A percentile compares a stretch with the other conserved stretches of the same genome.
These are phyloP conservation scores for Coprinellus micaceus DNA, from an alignment of 768 basidiomycete genomes.

Conservation along the genomic window DNA sequence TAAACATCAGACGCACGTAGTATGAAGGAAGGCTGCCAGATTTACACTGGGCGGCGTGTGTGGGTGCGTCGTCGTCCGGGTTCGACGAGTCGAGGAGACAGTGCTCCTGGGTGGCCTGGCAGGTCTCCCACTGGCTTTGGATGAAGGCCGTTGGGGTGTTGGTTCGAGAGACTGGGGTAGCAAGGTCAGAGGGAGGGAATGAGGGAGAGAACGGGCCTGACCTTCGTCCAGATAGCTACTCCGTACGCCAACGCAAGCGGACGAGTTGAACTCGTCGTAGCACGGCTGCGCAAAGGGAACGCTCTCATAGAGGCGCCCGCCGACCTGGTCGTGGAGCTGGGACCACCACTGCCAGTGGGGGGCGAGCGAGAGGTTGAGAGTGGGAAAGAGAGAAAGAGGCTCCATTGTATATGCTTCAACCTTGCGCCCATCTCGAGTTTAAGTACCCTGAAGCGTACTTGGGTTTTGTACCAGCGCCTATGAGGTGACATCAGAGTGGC, in stretches of 20 bases:
- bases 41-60: conserved; percentile 28
- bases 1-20: conserved; percentile 24
- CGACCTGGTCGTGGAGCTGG: conserved; percentile 10
- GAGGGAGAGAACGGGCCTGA: not conserved
- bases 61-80: conserved; percentile 24
- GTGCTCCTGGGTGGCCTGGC: conserved; percentile 40
- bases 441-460: not conserved
- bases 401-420: not conserved
- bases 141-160: conserved; percentile 17
- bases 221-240: conserved; percentile 18
- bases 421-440: not conserved
- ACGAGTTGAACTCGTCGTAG: conserved; percentile 14
- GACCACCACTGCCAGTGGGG: conserved; percentile 10
- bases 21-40: conserved; percentile 35
- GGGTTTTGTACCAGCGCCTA: not conserved
- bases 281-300: conserved; percentile 21
- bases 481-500: not conserved
- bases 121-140: conserved; percentile 52
- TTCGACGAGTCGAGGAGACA: conserved; percentile 44
- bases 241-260: conserved; percentile 11
- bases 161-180: conserved; percentile 12
- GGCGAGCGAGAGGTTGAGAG: not conserved
- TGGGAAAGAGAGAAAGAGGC: not conserved
- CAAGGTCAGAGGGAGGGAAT: not conserved
- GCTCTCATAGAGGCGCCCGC: conserved; percentile 12